A percentile compares a stretch with the other conserved stretches of the same genome.
Evolutionary conservation across 495 filamentous ascomycete genomes (phyloP).

Genomic region (Trypethelium eluteriae): DNA sequence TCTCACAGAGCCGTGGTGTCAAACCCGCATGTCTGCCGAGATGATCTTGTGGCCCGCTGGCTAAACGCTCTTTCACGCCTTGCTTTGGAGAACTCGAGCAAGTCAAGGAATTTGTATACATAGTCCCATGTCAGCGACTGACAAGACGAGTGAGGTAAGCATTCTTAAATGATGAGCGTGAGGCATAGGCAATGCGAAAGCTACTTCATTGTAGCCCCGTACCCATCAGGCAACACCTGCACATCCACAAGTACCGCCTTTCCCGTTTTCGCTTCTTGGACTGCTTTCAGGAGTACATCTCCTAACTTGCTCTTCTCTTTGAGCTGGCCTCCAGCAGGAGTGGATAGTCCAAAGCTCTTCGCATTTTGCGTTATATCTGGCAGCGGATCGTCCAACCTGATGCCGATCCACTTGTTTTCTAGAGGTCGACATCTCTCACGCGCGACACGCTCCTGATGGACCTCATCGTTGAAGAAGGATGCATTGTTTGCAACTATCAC

Average conservation of each 20-base stretch:
- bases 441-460: conserved; percentile 26
- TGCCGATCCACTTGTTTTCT: conserved; percentile 27
- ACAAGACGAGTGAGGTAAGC: no score
- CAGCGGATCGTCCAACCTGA: conserved; percentile 25
- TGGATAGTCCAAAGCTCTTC: conserved; percentile 8
- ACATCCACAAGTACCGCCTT: conserved; percentile 11
- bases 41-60: no score
- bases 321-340: conserved; percentile 7
- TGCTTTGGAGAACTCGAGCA: no score
- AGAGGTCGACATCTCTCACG: conserved; percentile 17
- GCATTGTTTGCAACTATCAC: conserved; percentile 26
- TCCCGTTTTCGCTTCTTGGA: conserved; percentile 5
- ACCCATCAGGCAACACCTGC: conserved; percentile 12
- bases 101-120: no score
- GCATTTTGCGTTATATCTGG: conserved; percentile 20
- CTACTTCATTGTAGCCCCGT: conserved; percentile 10
- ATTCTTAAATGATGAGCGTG: no score
- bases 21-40: no score
- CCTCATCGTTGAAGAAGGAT: conserved; percentile 26
- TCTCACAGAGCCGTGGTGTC: no score
- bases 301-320: conserved; percentile 10
- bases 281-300: conserved; percentile 3
- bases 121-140: no score
- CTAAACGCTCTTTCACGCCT: no score
- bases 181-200: no score